Percentiles rank a stretch among this genome's conserved stretches.
Evolutionary conservation across 306 rosid genomes (phyloP).

Genomic region (Rosa multiflora): DNA sequence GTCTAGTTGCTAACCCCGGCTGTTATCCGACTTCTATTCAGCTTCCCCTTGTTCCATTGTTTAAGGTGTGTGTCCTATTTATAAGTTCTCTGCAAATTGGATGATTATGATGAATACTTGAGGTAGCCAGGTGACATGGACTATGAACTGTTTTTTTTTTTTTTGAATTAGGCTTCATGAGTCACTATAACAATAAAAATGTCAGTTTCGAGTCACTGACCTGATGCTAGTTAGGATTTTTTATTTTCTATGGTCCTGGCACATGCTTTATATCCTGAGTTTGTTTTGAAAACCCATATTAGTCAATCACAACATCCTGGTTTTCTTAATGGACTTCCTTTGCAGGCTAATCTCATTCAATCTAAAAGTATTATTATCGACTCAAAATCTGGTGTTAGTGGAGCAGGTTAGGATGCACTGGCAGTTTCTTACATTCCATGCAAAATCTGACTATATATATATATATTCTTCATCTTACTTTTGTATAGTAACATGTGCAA

Average conservation of each 20-base stretch:
- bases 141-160: not conserved
- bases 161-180: not conserved
- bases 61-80: slow-evolving; percentile 55
- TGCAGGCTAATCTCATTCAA: slow-evolving; percentile 74
- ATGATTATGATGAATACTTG: not conserved
- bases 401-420: slow-evolving; percentile 73
- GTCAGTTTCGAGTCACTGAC: not conserved
- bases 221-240: slow-evolving; percentile 13
- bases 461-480: slow-evolving; percentile 8
- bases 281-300: not conserved
- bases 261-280: slow-evolving; percentile 5
- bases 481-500: slow-evolving; percentile 8
- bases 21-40: slow-evolving; percentile 96
- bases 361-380: slow-evolving; percentile 65
- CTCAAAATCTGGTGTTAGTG: slow-evolving; percentile 95
- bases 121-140: not conserved
- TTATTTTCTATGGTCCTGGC: not conserved
- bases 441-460: not conserved
- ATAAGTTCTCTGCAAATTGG: slow-evolving; percentile 11
- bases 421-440: slow-evolving; percentile 15
- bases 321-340: slow-evolving; percentile 26
- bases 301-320: not conserved
- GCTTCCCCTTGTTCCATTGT: slow-evolving; percentile 88
- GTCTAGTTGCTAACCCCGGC: slow-evolving; percentile 94
- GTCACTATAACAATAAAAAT: not conserved